These are phyloP conservation scores for Porcisia deanei DNA, from an alignment of 208 protist genomes.

Conservation along the genomic window DNA sequence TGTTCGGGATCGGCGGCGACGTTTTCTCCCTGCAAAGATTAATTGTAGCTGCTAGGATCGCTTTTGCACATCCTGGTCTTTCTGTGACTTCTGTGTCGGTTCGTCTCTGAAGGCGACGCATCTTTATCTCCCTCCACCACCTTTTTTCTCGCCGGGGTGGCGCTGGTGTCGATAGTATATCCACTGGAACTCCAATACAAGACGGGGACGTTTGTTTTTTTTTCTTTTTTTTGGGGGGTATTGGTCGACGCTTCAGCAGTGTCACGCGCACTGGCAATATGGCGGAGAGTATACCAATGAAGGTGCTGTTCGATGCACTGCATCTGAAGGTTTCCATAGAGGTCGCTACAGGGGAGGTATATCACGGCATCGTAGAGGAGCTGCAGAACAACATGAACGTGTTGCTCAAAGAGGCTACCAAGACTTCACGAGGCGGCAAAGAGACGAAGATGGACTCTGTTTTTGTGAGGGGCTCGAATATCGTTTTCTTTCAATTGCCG, in stretches of 20 bases:
- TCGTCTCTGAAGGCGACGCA: background rate
- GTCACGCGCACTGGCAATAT: constrained; percentile 1
- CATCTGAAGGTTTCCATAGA: constrained; percentile 91
- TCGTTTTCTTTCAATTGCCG: constrained; percentile 93
- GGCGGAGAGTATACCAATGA: constrained; percentile 86
- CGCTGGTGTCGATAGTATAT: no score
- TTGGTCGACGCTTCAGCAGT: background rate
- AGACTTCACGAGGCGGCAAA: constrained; percentile 70
- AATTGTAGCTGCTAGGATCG: background rate
- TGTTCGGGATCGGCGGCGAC: background rate
- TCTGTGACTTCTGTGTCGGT: background rate
- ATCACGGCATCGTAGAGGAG: constrained; percentile 84
- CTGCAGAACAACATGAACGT: constrained; percentile 94
- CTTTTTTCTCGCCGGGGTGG: background rate
- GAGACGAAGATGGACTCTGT: constrained; percentile 66
- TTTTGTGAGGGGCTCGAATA: constrained; percentile 88
- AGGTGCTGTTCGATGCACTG: constrained; percentile 93
- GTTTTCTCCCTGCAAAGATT: background rate
- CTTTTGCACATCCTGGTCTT: background rate
- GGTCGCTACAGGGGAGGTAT: constrained; percentile 90
- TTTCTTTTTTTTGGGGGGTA: background rate
- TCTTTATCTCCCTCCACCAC: background rate
- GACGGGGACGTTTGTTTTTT: background rate
- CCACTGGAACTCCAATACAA: background rate
- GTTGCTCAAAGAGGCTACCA: constrained; percentile 75